Conservation (phyloP, 1,284 basidiomycete genomes). For the Calocybe gambosa region DNA sequence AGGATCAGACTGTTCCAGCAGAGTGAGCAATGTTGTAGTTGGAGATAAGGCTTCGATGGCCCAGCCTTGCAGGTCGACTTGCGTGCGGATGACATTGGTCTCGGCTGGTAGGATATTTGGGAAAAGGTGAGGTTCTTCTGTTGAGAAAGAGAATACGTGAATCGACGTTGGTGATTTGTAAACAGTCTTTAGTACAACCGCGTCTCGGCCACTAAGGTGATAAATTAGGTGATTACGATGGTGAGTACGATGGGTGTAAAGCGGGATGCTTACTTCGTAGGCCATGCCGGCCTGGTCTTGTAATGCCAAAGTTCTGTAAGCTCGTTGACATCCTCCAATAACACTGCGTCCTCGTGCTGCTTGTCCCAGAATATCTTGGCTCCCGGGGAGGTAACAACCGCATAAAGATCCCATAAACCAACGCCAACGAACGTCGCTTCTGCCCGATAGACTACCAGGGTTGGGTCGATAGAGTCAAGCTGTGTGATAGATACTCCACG, state of each 20-base stretch:
- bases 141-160: slow-evolving; percentile 95
- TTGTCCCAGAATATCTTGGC: slow-evolving; percentile 87
- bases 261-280: slow-evolving; percentile 63
- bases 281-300: slow-evolving; percentile 87
- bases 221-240: slow-evolving; percentile 12
- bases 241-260: slow-evolving; percentile 3
- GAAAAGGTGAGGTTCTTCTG: slow-evolving; percentile 84
- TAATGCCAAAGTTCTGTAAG: slow-evolving; percentile 90
- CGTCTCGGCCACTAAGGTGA: slow-evolving; percentile 73
- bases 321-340: slow-evolving; percentile 90
- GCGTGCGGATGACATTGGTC: slow-evolving; percentile 82
- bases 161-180: slow-evolving; percentile 96
- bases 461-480: slow-evolving; percentile 96
- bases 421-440: slow-evolving; percentile 98
- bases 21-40: slow-evolving; percentile 88
- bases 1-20: slow-evolving; percentile 96
- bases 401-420: slow-evolving; percentile 94
- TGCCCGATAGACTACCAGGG: slow-evolving; percentile 92
- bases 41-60: slow-evolving; percentile 94
- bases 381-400: slow-evolving; percentile 80
- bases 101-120: slow-evolving; percentile 70
- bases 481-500: slow-evolving; percentile 92
- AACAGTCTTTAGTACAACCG: slow-evolving; percentile 87
- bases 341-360: slow-evolving; percentile 75
- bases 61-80: slow-evolving; percentile 96